Evolutionary conservation across 2,329 filamentous ascomycete species (phyloP), one percentile per base, ranked within the genome.

Genomic region (Neonectria punicea): DNA sequence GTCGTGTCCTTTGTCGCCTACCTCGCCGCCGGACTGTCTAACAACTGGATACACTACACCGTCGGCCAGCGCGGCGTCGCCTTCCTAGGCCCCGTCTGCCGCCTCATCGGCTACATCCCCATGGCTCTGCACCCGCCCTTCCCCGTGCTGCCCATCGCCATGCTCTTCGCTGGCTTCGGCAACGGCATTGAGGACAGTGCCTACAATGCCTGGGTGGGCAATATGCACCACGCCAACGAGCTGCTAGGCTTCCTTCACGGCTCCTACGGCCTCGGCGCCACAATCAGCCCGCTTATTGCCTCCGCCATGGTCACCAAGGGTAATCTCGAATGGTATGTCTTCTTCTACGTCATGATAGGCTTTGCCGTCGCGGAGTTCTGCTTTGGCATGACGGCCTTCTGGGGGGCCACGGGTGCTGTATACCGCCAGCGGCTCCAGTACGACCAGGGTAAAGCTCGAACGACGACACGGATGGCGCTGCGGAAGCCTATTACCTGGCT

Each of bases 341-440:
- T 91, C 77, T 95, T 93, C 78, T 93, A 93, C 74, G 79, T 93
- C 61, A 92, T 94, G 89, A 84, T 91, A 47, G 87, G 80, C 11
- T 76, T 87, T 53, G 84, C 88, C 0, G 81, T 77, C 1, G 67
- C 91, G 28, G 90, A 93, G 73, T 76, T 91, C 7, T 58, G 80
- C 4, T 79, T 84, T 3, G 85, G 84, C 1, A 74, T 81, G 1
- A 70, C 79, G 20, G 84, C 88, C 2, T 94, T 94, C 77, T 92
- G 91, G 89, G 74, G 69, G 5, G 87, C 87, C 22, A 89, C 85
- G 0, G 90, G 84, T 3, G 79, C 79, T 14, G 82, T 82, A 1
- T 91, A 91, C 75, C 70, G 71, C 58, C 82, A 73, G 5, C 70
- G 69, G 25, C 71, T 77, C 1, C 64, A 69, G 18, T 75, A 69